phyloP scores from a whole-genome alignment of 306 rosid species.

The Castanopsis chinensis region DNA sequence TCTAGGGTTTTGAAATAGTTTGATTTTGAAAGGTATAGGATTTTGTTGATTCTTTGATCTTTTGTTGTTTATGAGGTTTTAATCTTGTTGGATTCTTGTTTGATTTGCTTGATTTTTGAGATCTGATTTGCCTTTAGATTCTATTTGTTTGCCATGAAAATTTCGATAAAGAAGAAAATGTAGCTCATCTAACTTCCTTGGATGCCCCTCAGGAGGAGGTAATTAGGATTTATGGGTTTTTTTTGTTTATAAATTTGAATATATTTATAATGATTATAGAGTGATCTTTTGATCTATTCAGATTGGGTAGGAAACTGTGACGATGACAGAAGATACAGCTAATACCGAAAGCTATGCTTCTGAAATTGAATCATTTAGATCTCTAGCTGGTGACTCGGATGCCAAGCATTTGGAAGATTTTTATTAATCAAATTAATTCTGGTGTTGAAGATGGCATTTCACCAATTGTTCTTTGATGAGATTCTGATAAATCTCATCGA shows the following conservation, averaged over 20 bases:
- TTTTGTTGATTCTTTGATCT: no score
- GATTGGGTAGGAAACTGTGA: slow-evolving; percentile 43
- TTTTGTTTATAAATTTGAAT: neutral
- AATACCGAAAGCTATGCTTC: slow-evolving; percentile 50
- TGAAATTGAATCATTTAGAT: slow-evolving; percentile 65
- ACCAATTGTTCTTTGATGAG: slow-evolving; percentile 70
- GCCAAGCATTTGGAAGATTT: slow-evolving; percentile 53
- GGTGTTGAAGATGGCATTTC: slow-evolving; percentile 46
- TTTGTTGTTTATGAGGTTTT: no score
- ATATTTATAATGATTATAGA: no score
- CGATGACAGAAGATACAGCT: slow-evolving; percentile 18
- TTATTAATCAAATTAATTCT: slow-evolving; percentile 54
- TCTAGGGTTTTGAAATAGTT: no score
- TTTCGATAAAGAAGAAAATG: slow-evolving; percentile 64
- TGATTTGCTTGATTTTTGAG: no score
- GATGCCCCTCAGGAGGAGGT: slow-evolving; percentile 66
- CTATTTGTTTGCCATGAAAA: no score
- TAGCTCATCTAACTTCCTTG: slow-evolving; percentile 64
- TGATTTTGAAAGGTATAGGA: no score
- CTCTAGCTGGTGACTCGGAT: slow-evolving; percentile 68
- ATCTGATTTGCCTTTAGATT: no score
- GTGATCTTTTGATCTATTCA: slow-evolving; percentile 29
- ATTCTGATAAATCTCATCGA: slow-evolving; percentile 72
- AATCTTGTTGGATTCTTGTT: no score
- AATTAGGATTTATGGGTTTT: neutral